Percentiles rank a stretch among this genome's conserved stretches.
These are phyloP conservation scores for Sporothrix dimorphospora DNA, from an alignment of 2,329 filamentous ascomycete species.

Conservation along the genomic window DNA sequence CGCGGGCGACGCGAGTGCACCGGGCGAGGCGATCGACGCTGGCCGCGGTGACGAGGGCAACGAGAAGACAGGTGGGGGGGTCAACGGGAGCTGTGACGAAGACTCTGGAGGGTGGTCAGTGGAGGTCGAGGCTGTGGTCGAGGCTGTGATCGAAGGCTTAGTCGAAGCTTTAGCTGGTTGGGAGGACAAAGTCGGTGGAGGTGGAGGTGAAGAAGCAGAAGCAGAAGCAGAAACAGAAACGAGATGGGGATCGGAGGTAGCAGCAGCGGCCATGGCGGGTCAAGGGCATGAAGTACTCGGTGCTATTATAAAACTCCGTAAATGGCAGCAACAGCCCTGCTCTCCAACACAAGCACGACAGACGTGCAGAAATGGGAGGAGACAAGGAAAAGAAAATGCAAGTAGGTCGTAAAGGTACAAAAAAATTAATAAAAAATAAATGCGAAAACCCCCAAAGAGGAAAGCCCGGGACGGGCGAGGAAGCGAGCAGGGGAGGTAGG, in stretches of 20 bases:
- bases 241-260: constrained; percentile 2
- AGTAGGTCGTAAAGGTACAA: not conserved
- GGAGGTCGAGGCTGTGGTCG: not conserved
- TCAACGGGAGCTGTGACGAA: not conserved
- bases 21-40: not conserved
- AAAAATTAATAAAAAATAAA: not conserved
- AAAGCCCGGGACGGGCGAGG: not conserved
- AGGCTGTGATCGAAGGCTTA: not conserved
- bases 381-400: not conserved
- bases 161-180: not conserved
- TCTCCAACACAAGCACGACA: constrained; percentile 2
- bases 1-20: not conserved
- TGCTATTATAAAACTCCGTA: not conserved
- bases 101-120: not conserved
- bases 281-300: not conserved
- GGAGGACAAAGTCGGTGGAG: not conserved
- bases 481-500: not conserved
- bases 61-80: constrained; percentile 10
- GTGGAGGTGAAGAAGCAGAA: not conserved
- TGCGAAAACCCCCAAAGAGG: constrained; percentile 2
- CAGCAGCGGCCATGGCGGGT: constrained; percentile 20
- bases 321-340: not conserved
- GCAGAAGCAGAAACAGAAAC: not conserved
- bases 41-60: not conserved
- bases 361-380: constrained; percentile 15